phyloP scores from a whole-genome alignment of 805 yeast species.

The Lipomyces japonicus region DNA sequence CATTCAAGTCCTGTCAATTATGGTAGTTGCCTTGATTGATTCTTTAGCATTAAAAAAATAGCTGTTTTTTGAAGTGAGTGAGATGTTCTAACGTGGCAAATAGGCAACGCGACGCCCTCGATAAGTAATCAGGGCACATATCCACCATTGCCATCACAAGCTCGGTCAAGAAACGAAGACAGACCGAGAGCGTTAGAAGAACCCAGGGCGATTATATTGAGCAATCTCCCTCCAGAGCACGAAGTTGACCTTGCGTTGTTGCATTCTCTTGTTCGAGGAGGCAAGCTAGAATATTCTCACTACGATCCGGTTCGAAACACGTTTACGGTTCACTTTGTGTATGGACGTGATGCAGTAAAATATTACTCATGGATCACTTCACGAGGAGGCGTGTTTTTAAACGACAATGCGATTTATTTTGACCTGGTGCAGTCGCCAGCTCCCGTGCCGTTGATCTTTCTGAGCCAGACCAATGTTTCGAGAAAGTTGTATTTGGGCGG shows the following conservation, averaged over 20 bases:
- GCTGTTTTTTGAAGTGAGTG: no score
- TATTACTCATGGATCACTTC: conserved; percentile 16
- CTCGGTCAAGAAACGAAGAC: no score
- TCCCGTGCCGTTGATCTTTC: conserved; percentile 12
- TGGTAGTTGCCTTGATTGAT: no score
- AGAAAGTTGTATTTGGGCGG: conserved; percentile 22
- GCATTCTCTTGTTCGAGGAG: conserved; percentile 25
- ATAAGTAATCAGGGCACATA: no score
- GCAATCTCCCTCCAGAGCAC: conserved; percentile 24
- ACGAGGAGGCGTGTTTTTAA: conserved; percentile 18
- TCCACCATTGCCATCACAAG: no score
- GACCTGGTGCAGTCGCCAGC: conserved; percentile 17
- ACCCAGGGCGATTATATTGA: conserved; percentile 20
- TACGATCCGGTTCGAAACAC: conserved; percentile 18
- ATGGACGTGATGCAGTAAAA: conserved; percentile 11
- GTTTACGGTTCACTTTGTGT: conserved; percentile 18
- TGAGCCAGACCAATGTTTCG: conserved; percentile 12
- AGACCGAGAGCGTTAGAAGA: neutral
- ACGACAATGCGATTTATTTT: conserved; percentile 13
- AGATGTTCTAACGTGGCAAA: no score
- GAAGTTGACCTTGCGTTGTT: conserved; percentile 22
- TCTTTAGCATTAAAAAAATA: no score
- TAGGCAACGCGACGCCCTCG: no score
- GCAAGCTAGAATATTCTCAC: conserved; percentile 21
- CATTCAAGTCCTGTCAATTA: no score